Evolutionary conservation across 495 filamentous ascomycete species (phyloP), one percentile per base, ranked within the genome.

Genomic region (Hyaloscypha finlandica): DNA sequence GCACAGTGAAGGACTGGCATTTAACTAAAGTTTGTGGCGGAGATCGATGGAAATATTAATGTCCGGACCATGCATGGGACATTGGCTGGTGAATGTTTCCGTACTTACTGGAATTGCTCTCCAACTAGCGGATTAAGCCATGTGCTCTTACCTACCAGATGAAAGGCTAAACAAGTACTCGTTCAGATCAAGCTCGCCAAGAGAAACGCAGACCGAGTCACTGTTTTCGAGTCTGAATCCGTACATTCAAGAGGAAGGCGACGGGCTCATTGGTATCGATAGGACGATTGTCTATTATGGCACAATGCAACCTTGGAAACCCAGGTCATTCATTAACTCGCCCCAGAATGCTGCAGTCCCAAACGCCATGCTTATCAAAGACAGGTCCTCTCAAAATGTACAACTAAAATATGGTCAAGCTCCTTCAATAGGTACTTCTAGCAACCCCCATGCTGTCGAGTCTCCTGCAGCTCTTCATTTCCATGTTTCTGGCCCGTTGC

Each of bases 401-500:
- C 70, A 72, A 55, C 35, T 59, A 66, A 67, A 6, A 29, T 20
- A 20, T 8, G 8, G 6, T 37, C 56, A 33, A 8, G 32, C 2
- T 31, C 6, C 22, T 37, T 66, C 31, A 65, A 39, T 67, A 70
- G 8, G 0, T 11, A 45, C 11, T 39, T 61, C 59, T 66, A 5
- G 51, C 30, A 20, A 64, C 6, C 16, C 73, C 70, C 55, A 78
- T 61, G 3, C 68, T 68, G 33, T 70, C 68, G 29, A 80, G 66
- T 14, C 64, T 74, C 33, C 69, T 65, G 57, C 78, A 80, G 48
- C 63, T 69, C 6, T 66, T 70, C 70, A 80, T 64, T 16, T 88
- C 83, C 81, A 90, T 83, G 5, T 81, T 79, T 48, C 84, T 78
- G 31, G 89, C 89, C 65, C 80, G 76, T 67, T 85, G 81, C 88